Evolutionary conservation across 2,329 filamentous ascomycete genomes (phyloP).

Genomic region (Sclerotinia nivalis): DNA sequence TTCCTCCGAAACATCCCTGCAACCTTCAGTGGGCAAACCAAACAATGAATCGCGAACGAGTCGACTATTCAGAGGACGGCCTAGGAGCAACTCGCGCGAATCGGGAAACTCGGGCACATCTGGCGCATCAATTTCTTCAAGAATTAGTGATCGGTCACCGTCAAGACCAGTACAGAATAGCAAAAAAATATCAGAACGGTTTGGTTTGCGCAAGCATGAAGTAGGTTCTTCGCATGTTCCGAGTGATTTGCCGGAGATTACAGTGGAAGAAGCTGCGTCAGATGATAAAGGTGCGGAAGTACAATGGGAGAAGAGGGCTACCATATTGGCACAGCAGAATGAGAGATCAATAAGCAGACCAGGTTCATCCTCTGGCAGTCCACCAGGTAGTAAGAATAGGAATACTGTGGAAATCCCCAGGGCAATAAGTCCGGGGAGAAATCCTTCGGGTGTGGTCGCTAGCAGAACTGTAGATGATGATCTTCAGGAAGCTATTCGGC

Average conservation of each 20-base stretch:
- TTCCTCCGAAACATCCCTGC: slow-evolving; percentile 42
- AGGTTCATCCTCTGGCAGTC: slow-evolving; percentile 41
- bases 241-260: slow-evolving; percentile 74
- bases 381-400: slow-evolving; percentile 30
- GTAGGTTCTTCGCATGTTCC: slow-evolving; percentile 74
- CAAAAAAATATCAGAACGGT: slow-evolving; percentile 64
- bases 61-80: slow-evolving; percentile 42
- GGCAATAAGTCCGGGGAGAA: slow-evolving; percentile 23
- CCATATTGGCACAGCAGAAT: slow-evolving; percentile 73
- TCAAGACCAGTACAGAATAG: slow-evolving; percentile 20
- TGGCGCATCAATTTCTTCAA: slow-evolving; percentile 29
- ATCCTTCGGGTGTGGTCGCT: slow-evolving; percentile 44
- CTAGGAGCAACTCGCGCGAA: slow-evolving; percentile 48
- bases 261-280: slow-evolving; percentile 44
- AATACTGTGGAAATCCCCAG: slow-evolving; percentile 13
- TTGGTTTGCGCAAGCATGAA: slow-evolving; percentile 63
- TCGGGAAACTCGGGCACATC: slow-evolving; percentile 45
- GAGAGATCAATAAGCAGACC: slow-evolving; percentile 47
- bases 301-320: slow-evolving; percentile 91
- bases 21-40: slow-evolving; percentile 22
- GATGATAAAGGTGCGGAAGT: slow-evolving; percentile 57
- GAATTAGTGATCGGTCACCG: slow-evolving; percentile 19
- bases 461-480: slow-evolving; percentile 61
- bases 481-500: slow-evolving; percentile 92
- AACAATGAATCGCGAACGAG: slow-evolving; percentile 38